A percentile compares a stretch with the other conserved stretches of the same genome.
Conservation (phyloP, 164 flowering plant species). For the Liriodendron chinense region DNA sequence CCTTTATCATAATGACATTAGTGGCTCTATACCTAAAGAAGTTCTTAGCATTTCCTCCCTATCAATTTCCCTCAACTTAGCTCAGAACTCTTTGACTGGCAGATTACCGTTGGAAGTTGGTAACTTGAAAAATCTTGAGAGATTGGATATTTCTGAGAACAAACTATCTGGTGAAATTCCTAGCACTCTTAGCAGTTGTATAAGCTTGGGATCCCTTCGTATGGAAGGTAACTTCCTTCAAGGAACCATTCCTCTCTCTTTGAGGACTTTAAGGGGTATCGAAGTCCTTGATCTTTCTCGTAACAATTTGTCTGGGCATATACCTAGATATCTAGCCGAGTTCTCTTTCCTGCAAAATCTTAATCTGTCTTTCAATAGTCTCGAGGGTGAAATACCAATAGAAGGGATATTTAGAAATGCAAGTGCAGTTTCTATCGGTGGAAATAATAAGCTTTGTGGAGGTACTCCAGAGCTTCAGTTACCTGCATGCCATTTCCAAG, state of each 20-base stretch:
- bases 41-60: background rate
- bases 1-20: background rate
- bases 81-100: slow-evolving; percentile 19
- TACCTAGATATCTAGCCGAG: slow-evolving; percentile 17
- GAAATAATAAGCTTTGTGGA: slow-evolving; percentile 37
- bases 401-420: slow-evolving; percentile 30
- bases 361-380: slow-evolving; percentile 33
- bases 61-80: background rate
- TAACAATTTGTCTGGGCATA: slow-evolving; percentile 28
- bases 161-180: slow-evolving; percentile 29
- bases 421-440: slow-evolving; percentile 20
- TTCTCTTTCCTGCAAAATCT: slow-evolving; percentile 7
- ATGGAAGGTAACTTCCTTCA: slow-evolving; percentile 25
- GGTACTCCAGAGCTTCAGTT: slow-evolving; percentile 24
- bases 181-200: slow-evolving; percentile 15
- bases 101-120: slow-evolving; percentile 25
- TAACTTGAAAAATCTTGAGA: slow-evolving; percentile 4
- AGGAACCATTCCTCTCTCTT: slow-evolving; percentile 23
- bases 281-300: slow-evolving; percentile 20
- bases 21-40: background rate
- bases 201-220: slow-evolving; percentile 6
- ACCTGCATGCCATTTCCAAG: slow-evolving; percentile 15
- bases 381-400: slow-evolving; percentile 39
- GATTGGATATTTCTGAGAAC: slow-evolving; percentile 23
- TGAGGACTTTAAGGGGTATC: slow-evolving; percentile 17